Evolutionary conservation across 306 rosid genomes (phyloP).

Genomic region (Sicyos baderoa): DNA sequence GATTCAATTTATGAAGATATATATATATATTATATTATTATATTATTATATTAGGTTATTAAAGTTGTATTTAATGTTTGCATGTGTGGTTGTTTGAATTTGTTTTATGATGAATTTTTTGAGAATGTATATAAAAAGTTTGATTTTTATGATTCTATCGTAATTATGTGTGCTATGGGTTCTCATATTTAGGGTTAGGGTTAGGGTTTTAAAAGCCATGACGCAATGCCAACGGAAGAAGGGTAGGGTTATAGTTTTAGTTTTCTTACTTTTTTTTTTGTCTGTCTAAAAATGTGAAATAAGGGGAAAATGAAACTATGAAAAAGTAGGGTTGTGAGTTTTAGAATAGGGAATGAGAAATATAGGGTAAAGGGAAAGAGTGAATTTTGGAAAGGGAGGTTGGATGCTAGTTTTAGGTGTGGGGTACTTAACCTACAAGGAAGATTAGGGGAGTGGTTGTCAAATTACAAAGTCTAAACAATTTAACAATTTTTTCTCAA

Average conservation of each 20-base stretch:
- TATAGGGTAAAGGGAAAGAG: neutral
- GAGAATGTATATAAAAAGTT: no score
- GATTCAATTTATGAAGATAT: neutral
- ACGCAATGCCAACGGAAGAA: neutral
- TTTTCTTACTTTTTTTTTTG: neutral
- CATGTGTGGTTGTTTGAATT: neutral
- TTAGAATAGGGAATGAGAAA: neutral
- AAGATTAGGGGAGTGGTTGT: neutral
- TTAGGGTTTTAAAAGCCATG: constrained; percentile 13
- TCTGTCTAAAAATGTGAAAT: neutral
- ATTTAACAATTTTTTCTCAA: no score
- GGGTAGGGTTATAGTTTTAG: neutral
- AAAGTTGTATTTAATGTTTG: neutral
- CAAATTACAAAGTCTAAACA: neutral
- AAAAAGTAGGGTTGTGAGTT: neutral
- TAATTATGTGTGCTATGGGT: neutral
- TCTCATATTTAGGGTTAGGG: constrained; percentile 13
- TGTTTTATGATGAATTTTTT: no score
- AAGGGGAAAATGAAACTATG: no score
- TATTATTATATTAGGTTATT: neutral
- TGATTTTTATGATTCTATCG: neutral
- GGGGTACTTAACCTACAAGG: neutral
- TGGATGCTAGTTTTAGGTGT: neutral
- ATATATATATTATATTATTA: no score
- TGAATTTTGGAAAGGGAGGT: neutral